Conservation (phyloP, 768 basidiomycete genomes). For the Pleurotus salmoneostramineus region DNA sequence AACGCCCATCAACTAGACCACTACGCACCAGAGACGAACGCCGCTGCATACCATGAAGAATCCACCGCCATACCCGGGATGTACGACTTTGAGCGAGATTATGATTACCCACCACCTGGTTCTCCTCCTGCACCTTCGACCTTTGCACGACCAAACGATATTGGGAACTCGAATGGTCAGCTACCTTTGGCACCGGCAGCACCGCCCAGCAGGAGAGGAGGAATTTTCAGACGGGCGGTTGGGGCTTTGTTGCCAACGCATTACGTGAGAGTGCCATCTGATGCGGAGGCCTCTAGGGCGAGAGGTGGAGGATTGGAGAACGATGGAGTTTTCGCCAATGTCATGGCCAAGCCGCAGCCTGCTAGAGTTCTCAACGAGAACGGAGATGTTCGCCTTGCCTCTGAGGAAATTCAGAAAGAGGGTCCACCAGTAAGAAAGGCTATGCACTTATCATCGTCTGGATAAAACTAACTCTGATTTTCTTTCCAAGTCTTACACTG, state of each 20-base stretch:
- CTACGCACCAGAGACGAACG: constrained; percentile 3
- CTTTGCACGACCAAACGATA: constrained; percentile 58
- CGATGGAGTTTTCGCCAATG: constrained; percentile 94
- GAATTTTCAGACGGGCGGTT: constrained; percentile 56
- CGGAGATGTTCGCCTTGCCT: constrained; percentile 59
- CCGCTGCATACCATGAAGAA: constrained; percentile 10
- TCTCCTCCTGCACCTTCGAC: constrained; percentile 65
- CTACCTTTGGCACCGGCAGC: constrained; percentile 48
- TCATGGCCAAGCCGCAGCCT: constrained; percentile 79
- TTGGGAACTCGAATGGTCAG: constrained; percentile 70
- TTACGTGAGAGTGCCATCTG: constrained; percentile 50
- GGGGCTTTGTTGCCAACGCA: constrained; percentile 64
- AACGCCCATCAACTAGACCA: constrained; percentile 16
- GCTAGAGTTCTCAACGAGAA: constrained; percentile 43
- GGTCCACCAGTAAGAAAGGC: constrained; percentile 77
- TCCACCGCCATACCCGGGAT: constrained; percentile 34
- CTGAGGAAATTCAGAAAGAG: constrained; percentile 80
- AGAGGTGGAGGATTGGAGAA: constrained; percentile 76
- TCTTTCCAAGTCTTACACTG: constrained; percentile 65
- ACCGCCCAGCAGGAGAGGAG: constrained; percentile 32
- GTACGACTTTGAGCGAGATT: constrained; percentile 82
- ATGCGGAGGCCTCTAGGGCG: constrained; percentile 25
- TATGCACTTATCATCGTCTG: background rate
- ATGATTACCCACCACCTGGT: constrained; percentile 72
- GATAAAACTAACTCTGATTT: background rate